Evolutionary conservation across 2,329 filamentous ascomycete genomes (phyloP).

Genomic region (Podosphaera xanthii): DNA sequence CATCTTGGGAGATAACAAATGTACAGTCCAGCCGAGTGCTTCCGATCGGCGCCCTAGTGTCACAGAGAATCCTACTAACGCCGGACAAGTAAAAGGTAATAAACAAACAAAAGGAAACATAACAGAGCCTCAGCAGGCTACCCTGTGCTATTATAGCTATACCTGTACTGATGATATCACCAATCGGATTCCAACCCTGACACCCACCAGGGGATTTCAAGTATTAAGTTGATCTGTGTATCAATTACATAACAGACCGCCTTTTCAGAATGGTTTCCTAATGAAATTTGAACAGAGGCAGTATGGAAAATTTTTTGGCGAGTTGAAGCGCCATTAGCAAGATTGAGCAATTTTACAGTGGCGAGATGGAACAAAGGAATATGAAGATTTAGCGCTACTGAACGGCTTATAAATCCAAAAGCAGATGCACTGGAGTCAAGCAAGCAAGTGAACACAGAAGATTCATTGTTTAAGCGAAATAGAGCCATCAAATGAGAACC

Average conservation of each 20-base stretch:
- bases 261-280: not conserved
- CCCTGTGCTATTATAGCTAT: no score
- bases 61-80: no score
- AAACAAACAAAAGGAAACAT: no score
- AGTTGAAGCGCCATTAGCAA: not conserved
- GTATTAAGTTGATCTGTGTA: not conserved
- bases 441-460: not conserved
- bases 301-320: not conserved
- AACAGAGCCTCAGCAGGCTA: no score
- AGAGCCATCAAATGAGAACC: not conserved
- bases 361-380: not conserved
- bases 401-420: not conserved
- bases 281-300: not conserved
- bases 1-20: no score
- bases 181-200: no score
- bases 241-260: not conserved
- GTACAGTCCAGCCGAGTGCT: no score
- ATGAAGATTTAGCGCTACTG: not conserved
- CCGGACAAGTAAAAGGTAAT: no score
- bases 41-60: no score
- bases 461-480: not conserved
- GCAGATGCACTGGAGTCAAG: not conserved
- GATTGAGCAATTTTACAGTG: not conserved
- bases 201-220: no score
- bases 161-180: no score